Evolutionary conservation across 2,329 filamentous ascomycete genomes (phyloP).

Genomic region (Basipetospora chlamydospora): DNA sequence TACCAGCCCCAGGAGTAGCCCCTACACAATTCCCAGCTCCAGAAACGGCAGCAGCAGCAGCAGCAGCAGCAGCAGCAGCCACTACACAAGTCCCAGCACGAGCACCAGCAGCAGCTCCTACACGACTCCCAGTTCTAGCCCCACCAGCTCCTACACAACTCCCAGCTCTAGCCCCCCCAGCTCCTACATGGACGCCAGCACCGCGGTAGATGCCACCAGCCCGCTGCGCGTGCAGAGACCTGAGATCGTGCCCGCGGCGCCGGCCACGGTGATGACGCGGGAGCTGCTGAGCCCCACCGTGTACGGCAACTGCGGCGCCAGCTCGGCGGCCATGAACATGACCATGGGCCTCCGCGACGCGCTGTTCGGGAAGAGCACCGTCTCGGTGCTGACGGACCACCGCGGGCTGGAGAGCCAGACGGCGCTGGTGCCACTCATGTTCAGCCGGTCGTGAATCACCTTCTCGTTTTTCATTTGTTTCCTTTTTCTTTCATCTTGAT

Average conservation of each 20-base stretch:
- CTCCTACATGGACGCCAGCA: no score
- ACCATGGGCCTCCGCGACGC: constrained; percentile 25
- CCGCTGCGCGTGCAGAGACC: no score
- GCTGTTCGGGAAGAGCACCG: constrained; percentile 23
- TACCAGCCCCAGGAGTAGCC: no score
- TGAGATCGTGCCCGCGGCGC: constrained; percentile 9
- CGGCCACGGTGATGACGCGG: constrained; percentile 16
- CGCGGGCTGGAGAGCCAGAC: constrained; percentile 36
- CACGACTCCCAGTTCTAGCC: no score
- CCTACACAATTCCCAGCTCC: no score
- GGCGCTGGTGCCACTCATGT: constrained; percentile 44
- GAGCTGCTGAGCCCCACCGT: background rate
- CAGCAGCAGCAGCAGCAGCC: background rate
- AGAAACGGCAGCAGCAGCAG: constrained; percentile 9
- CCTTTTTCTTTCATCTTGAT: no score
- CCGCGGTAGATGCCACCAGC: background rate
- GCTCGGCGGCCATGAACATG: constrained; percentile 14
- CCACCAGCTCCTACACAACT: no score
- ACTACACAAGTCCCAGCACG: no score
- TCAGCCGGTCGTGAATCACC: constrained; percentile 30
- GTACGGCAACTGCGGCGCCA: background rate
- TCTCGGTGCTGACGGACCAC: constrained; percentile 25
- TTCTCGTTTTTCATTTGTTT: no score
- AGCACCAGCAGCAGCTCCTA: no score
- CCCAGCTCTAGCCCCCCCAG: no score